Evolutionary conservation across 2,329 filamentous ascomycete species (phyloP), one percentile per base, ranked within the genome.

Genomic region (Beauveria asiatica): DNA sequence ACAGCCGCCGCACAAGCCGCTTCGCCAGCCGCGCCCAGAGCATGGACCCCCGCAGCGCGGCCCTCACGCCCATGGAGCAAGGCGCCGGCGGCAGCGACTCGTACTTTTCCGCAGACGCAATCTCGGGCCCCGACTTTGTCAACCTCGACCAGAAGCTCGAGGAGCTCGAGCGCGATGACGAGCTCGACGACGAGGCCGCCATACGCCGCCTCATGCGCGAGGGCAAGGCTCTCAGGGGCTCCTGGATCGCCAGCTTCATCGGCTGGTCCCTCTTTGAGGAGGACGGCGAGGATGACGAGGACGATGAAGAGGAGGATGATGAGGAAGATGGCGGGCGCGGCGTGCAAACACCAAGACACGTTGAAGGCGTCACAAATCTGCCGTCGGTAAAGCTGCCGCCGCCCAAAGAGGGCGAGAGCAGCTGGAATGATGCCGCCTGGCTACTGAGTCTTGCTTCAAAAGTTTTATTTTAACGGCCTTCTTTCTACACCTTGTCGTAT

Each of bases 371-470:
- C 56, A 70, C 74, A 3, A 73, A 69, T 33, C 60, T 70, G n/a
- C 69, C 75, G 0, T 75, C 78, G 52, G 78, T 81, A 53, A 71
- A 71, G 10, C 73, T 85, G 68, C 81, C 68, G 37, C 74, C 77
- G 10, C 74, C 75, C 55, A 78, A 78, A 46, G 74, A 77, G 9
- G 79, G 86, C 56, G 79, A 83, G 48, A 83, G 83, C 17, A 80
- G 80, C 9, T 88, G 85, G 85, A 79, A 82, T 61, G 86, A 88
- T 70, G 85, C 84, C 27, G 84, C 84, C 17, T 89, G 85, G 86
- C 71, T 89, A 51, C 71, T 88, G 59, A 85, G 80, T 64, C 83
- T 88, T 63, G 85, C 84, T 11, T 80, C 80, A 27, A 85, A 83
- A 67, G 81, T 86, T 49, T 74, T 86, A 65, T 76, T 85, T 63